Base-by-base conservation (phyloP, 116 monocot genomes). In the Posidonia oceanica region DNA sequence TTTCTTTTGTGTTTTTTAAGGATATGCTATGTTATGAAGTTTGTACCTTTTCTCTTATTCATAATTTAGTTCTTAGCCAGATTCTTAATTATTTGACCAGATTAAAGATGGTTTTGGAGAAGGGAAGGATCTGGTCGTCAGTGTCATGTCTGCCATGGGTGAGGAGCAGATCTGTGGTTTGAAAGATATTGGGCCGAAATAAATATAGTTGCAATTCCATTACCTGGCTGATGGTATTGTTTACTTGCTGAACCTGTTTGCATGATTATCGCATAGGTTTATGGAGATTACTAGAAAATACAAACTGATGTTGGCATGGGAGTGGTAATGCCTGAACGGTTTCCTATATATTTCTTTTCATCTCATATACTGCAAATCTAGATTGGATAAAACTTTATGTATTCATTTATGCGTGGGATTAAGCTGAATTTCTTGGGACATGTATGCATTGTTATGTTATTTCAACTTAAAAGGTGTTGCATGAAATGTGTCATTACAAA, bases 171-270 rank as follows among this genome's bases (percentile, higher is more conserved):
- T 79, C 42, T 79, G 74, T 54, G 64, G 52, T 41, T 63, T 79
- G 37, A 79, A 79, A 58, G 79, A 79, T 21, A 79, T 79, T 59
- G 79, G 79, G 17, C 79, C 74, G 36, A 79, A 74, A 65, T 78
- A 79, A 63, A 48, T 36, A 22, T 20, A 18, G 39, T 6, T 29
- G 12, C 53, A 29, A 4, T 21, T 53, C 21, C 5, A 14, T 52
- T 36, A 52, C 40, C 18, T 8, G 51, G 11, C 15, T 15, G 12
- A 42, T 42, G 42, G 8, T 42, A 42, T 42, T 42, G 29, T 37
- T 52, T 22, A 22, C 13, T 7, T 66, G n/a, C 41, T 5, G 36
- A 11, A 39, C 39, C 10, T 15, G 39, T 67, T 41, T 52, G n/a
- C 39, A 20, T 22, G 12, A 68, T 48, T 67, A 18, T 56, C 53